Percentiles rank a stretch among this genome's conserved stretches.
phyloP scores from a whole-genome alignment of 2,329 filamentous ascomycete genomes.

The Diaporthe capsici region DNA sequence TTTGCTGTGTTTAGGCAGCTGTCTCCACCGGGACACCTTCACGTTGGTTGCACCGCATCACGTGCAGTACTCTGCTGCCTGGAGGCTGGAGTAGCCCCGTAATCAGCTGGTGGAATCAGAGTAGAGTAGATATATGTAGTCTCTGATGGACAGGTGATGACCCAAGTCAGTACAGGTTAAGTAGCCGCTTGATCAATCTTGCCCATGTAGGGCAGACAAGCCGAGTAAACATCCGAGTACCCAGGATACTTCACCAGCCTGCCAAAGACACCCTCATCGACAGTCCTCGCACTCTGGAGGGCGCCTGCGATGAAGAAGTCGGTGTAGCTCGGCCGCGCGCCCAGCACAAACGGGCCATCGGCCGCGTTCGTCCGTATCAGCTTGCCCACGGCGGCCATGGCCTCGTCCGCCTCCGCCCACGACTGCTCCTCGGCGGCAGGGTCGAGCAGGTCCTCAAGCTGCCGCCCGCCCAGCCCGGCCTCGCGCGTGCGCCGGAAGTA shows the following conservation, averaged over 20 bases:
- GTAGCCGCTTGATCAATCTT: not conserved
- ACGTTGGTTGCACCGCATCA: not conserved
- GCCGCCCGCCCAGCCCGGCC: not conserved
- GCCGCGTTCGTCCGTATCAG: constrained; percentile 14
- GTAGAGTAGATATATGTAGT: accelerated
- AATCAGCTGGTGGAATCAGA: not conserved
- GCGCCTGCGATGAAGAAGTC: not conserved
- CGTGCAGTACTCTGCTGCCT: not conserved
- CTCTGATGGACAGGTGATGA: not conserved
- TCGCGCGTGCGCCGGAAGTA: constrained; percentile 58
- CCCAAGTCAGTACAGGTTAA: not conserved
- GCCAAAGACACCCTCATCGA: constrained; percentile 5
- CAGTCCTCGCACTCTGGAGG: not conserved
- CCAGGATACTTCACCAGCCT: not conserved
- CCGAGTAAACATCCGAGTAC: constrained; percentile 5
- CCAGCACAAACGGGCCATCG: constrained; percentile 3
- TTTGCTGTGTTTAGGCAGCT: not conserved
- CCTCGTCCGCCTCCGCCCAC: not conserved
- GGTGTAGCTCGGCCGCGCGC: not conserved
- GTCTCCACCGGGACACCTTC: not conserved
- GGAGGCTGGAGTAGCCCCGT: too few relatives aligned
- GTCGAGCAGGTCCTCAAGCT: constrained; percentile 15
- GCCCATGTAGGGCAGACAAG: constrained; percentile 20
- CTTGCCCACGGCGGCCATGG: not conserved
- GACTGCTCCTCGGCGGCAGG: not conserved